phyloP scores from a whole-genome alignment of 139 green algal genomes.

The Coccomyxa sp. region DNA sequence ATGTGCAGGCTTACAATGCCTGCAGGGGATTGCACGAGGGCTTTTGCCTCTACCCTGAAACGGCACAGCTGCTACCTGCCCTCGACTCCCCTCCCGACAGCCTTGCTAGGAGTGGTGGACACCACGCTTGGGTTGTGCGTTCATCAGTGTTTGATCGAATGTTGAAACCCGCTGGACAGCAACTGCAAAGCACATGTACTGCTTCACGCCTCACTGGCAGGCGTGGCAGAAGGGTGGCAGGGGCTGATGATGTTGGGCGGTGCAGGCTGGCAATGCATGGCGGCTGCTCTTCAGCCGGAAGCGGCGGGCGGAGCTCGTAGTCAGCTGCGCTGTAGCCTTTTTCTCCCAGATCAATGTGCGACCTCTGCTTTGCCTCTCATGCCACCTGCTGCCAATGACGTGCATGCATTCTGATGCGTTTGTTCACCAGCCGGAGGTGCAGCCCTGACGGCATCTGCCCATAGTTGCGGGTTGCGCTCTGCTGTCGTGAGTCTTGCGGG shows the following conservation, averaged over 20 bases:
- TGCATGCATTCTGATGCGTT: background rate
- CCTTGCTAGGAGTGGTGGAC: too few species aligned
- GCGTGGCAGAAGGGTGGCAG: background rate
- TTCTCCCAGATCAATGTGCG: conserved; percentile 9
- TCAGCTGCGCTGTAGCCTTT: background rate
- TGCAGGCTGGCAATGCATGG: conserved; percentile 2
- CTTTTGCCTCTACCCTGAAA: too few species aligned
- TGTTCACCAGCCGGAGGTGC: background rate
- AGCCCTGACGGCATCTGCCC: background rate
- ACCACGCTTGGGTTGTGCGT: too few species aligned
- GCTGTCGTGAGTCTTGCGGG: too few species aligned
- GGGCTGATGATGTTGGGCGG: background rate
- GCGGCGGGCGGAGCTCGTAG: background rate
- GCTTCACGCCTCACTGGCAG: too few species aligned
- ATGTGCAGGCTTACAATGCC: background rate
- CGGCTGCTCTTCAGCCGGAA: background rate
- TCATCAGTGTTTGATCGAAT: background rate
- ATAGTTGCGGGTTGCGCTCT: too few species aligned
- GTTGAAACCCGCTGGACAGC: background rate
- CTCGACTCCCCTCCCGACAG: too few species aligned
- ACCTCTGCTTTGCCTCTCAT: too few species aligned
- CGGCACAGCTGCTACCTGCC: too few species aligned
- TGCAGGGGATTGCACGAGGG: too few species aligned
- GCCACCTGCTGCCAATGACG: too few species aligned
- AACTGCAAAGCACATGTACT: too few species aligned